Percentiles rank a stretch among this genome's conserved stretches.
Conservation (phyloP, 345 rosid species). For the Ceriops zippeliana region DNA sequence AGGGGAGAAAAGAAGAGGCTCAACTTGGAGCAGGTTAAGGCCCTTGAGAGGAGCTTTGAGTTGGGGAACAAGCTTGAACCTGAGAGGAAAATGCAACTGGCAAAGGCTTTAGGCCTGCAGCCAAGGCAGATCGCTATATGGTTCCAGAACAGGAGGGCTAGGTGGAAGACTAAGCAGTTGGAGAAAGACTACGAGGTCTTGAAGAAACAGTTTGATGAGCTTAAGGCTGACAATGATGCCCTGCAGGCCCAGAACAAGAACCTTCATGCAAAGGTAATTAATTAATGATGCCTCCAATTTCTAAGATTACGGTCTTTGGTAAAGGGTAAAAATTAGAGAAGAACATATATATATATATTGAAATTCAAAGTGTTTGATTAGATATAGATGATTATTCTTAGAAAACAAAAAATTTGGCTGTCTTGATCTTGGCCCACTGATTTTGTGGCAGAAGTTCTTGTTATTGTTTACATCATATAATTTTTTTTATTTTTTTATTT, state of each 20-base stretch:
- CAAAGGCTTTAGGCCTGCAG: slow-evolving; percentile 33
- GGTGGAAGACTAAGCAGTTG: slow-evolving; percentile 39
- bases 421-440: no score
- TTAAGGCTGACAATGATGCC: slow-evolving; percentile 33
- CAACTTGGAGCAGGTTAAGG: slow-evolving; percentile 34
- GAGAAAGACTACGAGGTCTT: slow-evolving; percentile 35
- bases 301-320: not conserved
- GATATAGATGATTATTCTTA: no score
- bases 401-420: no score
- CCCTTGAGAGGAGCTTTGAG: slow-evolving; percentile 36
- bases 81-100: slow-evolving; percentile 35
- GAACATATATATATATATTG: no score
- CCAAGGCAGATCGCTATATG: slow-evolving; percentile 36
- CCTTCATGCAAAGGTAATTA: slow-evolving; percentile 27
- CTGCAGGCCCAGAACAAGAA: slow-evolving; percentile 33
- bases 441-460: no score
- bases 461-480: no score
- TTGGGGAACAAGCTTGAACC: slow-evolving; percentile 37
- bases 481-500: no score
- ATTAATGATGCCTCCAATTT: no score
- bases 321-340: not conserved
- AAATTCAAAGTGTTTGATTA: no score
- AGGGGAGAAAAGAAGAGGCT: slow-evolving; percentile 40
- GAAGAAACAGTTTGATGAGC: slow-evolving; percentile 33
- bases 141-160: slow-evolving; percentile 37